Conservation (phyloP, 805 yeast species). For the Wickerhamiella spandovensis region DNA sequence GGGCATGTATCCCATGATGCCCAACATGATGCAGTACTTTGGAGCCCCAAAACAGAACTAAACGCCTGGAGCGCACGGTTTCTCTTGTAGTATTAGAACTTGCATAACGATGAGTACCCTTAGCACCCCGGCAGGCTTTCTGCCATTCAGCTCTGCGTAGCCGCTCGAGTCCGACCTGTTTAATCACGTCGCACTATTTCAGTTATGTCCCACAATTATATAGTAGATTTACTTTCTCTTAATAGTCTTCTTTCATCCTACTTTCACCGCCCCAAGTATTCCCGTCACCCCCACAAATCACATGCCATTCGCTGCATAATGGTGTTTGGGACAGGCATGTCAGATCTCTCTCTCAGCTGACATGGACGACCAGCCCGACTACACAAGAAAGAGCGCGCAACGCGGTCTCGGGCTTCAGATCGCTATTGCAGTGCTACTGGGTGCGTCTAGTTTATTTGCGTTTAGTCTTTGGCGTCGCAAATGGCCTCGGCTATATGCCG, state of each 20-base stretch:
- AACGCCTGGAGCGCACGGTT: not conserved
- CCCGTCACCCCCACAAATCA: too few species aligned
- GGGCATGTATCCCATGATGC: slow-evolving; percentile 4
- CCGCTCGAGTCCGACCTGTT: too few species aligned
- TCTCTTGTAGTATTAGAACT: not conserved
- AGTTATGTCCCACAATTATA: too few species aligned
- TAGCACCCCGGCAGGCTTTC: too few species aligned
- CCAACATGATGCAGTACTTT: not conserved
- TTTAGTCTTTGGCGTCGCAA: slow-evolving; percentile 60
- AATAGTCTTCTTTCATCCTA: too few species aligned
- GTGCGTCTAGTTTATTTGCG: slow-evolving; percentile 48
- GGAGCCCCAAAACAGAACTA: not conserved
- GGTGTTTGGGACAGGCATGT: too few species aligned
- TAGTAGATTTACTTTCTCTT: too few species aligned
- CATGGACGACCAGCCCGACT: slow-evolving; percentile 11
- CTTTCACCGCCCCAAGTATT: too few species aligned
- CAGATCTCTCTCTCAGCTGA: not conserved
- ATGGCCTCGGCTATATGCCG: slow-evolving; percentile 76
- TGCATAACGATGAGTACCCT: not conserved
- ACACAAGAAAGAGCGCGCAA: slow-evolving; percentile 19
- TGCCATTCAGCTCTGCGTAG: too few species aligned
- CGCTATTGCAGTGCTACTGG: slow-evolving; percentile 53
- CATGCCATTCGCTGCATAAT: not conserved
- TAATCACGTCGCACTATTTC: too few species aligned
- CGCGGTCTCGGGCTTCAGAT: slow-evolving; percentile 69